Evolutionary conservation across 805 yeast species (phyloP).

Genomic region (Schwanniomyces yamadae): DNA sequence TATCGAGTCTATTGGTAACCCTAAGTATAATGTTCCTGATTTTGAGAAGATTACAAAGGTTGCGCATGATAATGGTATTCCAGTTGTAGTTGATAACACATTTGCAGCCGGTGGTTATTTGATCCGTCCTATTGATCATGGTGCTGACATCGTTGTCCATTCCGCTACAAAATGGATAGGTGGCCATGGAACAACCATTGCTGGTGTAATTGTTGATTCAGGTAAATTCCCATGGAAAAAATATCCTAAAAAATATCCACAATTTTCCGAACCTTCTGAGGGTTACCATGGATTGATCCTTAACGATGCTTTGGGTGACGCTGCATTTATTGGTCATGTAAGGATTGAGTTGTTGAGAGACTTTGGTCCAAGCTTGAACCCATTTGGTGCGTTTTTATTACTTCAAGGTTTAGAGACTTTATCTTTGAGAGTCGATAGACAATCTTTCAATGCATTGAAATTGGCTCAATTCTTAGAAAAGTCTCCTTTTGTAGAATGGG

Average conservation of each 20-base stretch:
- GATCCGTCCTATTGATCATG: conserved; percentile 79
- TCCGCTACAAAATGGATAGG: conserved; percentile 98
- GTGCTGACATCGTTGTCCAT: conserved; percentile 89
- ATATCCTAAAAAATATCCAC: conserved; percentile 86
- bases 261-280: conserved; percentile 84
- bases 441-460: conserved; percentile 74
- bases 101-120: conserved; percentile 96
- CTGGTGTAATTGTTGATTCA: conserved; percentile 85
- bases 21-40: conserved; percentile 89
- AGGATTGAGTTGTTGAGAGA: conserved; percentile 88
- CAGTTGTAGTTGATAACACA: conserved; percentile 92
- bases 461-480: conserved; percentile 76
- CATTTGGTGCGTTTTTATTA: conserved; percentile 83
- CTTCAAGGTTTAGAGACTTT: conserved; percentile 93
- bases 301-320: conserved; percentile 76
- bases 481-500: conserved; percentile 79
- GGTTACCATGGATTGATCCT: conserved; percentile 89
- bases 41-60: conserved; percentile 70
- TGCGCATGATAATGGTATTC: conserved; percentile 85
- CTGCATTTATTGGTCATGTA: conserved; percentile 75
- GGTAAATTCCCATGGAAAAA: conserved; percentile 92
- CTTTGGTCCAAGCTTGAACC: conserved; percentile 85
- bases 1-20: conserved; percentile 90
- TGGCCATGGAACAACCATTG: conserved; percentile 95
- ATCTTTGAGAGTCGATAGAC: conserved; percentile 92